Evolutionary conservation across 2,329 filamentous ascomycete species (phyloP).

Genomic region (Ophiostoma tasmaniense): DNA sequence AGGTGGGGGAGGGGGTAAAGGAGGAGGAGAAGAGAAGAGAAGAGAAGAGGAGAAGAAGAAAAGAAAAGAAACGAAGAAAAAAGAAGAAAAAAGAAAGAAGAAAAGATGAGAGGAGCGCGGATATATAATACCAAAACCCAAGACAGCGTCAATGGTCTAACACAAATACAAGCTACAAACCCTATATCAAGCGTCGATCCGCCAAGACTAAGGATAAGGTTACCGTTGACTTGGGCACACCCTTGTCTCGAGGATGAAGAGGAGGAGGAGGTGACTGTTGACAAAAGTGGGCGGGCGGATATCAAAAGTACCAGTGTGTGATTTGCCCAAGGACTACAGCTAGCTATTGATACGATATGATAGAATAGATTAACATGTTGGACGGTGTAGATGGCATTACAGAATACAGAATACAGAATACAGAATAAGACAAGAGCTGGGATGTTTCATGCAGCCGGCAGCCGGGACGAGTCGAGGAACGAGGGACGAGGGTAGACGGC

Average conservation of each 20-base stretch:
- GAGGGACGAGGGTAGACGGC: neutral
- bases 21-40: neutral
- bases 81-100: neutral
- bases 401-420: neutral
- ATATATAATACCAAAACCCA: neutral
- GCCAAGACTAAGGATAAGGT: neutral
- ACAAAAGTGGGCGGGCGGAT: neutral
- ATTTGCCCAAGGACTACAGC: neutral
- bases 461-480: conserved; percentile 7
- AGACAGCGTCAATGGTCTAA: neutral
- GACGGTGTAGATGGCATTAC: neutral
- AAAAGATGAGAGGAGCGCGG: neutral
- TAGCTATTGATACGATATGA: neutral
- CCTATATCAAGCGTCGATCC: neutral
- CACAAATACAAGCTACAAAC: neutral
- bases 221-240: neutral
- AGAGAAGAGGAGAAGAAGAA: neutral
- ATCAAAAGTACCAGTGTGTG: neutral
- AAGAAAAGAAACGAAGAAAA: neutral
- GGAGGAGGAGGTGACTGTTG: neutral
- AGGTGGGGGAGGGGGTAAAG: neutral
- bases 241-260: neutral
- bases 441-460: neutral
- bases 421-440: neutral
- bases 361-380: neutral